These are phyloP conservation scores for Cystoderma amianthinum DNA, from an alignment of 768 basidiomycete species.

Conservation along the genomic window DNA sequence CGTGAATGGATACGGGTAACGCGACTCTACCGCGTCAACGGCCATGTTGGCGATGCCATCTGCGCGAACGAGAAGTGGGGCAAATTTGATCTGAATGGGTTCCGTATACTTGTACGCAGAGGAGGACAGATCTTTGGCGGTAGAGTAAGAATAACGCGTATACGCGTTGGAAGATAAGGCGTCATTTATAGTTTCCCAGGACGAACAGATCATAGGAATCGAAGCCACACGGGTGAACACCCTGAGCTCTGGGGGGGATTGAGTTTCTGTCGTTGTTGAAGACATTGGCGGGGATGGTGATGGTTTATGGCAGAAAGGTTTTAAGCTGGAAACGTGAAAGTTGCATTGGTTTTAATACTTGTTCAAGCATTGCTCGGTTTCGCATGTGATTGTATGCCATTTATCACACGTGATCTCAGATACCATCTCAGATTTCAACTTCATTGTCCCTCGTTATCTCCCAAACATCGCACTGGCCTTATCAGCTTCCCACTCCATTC, in stretches of 20 bases:
- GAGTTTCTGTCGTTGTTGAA: background rate
- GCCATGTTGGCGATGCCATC: conserved; percentile 70
- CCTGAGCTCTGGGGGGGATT: conserved; percentile 47
- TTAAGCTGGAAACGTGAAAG: background rate
- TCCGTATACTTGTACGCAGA: conserved; percentile 57
- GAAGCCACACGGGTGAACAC: conserved; percentile 56
- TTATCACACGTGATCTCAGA: background rate
- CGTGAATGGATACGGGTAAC: conserved; percentile 73
- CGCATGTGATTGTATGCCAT: conserved; percentile 1
- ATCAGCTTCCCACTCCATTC: too few species aligned
- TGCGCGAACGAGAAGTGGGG: conserved; percentile 56
- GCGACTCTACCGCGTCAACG: conserved; percentile 64
- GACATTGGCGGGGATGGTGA: background rate
- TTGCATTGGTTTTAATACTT: background rate
- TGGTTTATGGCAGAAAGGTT: background rate
- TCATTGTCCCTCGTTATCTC: background rate
- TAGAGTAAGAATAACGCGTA: conserved; percentile 59
- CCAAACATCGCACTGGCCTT: background rate
- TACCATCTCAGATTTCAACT: background rate
- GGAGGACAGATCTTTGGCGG: conserved; percentile 54
- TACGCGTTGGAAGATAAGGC: conserved; percentile 53
- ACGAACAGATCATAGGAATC: conserved; percentile 68
- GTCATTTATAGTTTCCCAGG: conserved; percentile 50
- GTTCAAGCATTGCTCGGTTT: background rate
- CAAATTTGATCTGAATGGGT: conserved; percentile 59